These are phyloP conservation scores for Shiraia sp. DNA, from an alignment of 2,329 filamentous ascomycete genomes.

Conservation along the genomic window DNA sequence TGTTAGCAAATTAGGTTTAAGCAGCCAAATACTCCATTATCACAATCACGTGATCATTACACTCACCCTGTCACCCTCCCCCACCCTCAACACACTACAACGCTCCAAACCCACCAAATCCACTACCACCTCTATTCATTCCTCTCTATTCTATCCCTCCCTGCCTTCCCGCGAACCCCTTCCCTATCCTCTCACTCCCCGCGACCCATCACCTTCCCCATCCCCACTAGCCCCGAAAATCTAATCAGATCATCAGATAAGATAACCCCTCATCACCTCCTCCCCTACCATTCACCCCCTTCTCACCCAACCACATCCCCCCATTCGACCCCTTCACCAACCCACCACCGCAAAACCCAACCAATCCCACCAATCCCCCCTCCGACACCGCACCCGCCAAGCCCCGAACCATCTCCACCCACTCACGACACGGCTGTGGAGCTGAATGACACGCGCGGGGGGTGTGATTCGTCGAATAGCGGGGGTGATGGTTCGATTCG, in stretches of 20 bases:
- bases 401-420: conserved; percentile 19
- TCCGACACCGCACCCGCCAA: not conserved
- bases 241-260: conserved; percentile 25
- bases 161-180: too few relatives aligned
- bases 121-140: not conserved
- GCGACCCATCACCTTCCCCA: too few relatives aligned
- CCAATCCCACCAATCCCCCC: not conserved
- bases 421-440: conserved; percentile 3
- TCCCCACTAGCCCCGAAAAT: too few relatives aligned
- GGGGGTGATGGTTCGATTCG: too few relatives aligned
- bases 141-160: too few relatives aligned
- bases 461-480: not conserved
- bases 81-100: too few relatives aligned
- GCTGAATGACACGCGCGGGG: not conserved
- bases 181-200: too few relatives aligned
- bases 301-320: not conserved
- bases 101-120: not conserved
- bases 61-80: too few relatives aligned
- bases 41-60: too few relatives aligned
- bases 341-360: not conserved
- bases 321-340: not conserved
- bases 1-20: too few relatives aligned
- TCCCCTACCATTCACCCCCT: conserved; percentile 4
- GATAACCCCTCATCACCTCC: conserved; percentile 14
- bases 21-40: too few relatives aligned